Conservation (phyloP, 129 eudicot genomes). For the carrot (Daucus carota) region DH1_v3.0 NC_030383.2:4427501-4428000, state of each 20-base stretch:
- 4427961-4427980: background rate
- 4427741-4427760: slow-evolving; percentile 93
- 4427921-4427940: background rate
- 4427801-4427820: slow-evolving; percentile 93
- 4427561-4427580: background rate
- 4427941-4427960: background rate
- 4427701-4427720: background rate
- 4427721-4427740: slow-evolving; percentile 78
- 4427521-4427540: background rate
- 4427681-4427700: background rate
- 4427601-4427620: background rate
- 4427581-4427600: background rate
- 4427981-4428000: background rate
- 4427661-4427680: background rate
- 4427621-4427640: background rate
- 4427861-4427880: slow-evolving; percentile 90
- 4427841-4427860: slow-evolving; percentile 78
- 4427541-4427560: background rate
- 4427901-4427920: slow-evolving; percentile 36
- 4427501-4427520: background rate
- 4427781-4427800: slow-evolving; percentile 85
- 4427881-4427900: slow-evolving; percentile 99
- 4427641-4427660: no score
- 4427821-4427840: slow-evolving; percentile 90
- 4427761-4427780: slow-evolving; percentile 92